Evolutionary conservation across 2,329 filamentous ascomycete species (phyloP), one percentile per base, ranked within the genome.

Genomic region (Botrytis galanthina): DNA sequence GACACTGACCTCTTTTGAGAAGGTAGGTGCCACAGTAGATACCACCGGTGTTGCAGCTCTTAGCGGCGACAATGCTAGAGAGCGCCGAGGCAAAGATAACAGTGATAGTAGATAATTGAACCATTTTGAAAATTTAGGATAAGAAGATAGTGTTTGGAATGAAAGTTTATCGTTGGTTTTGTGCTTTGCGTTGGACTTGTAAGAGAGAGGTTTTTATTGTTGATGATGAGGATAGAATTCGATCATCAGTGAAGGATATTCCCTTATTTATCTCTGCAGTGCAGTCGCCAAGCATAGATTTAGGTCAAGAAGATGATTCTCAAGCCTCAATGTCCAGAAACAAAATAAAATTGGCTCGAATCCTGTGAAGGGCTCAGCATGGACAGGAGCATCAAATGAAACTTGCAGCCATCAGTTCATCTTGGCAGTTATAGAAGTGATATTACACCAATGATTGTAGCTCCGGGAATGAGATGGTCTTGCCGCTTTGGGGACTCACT

Each of bases 11-110:
- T 48, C 42, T 64, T 64, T 32, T 46, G 42, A 64, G 62, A 10
- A 64, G 29, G 42, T 64, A 29, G 20, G 62, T 64, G 26, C 42
- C 42, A 29, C 62, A 64, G 42, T 64, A 64, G 62, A 64, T 64
- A 9, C 62, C 62, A 35, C 42, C 62, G 5, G 7, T 35, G 2
- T 64, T 64, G 42, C 42, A 64, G 42, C 42, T 64, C 42, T 64
- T 64, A 64, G 62, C 62, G 35, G 62, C 42, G 16, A 32, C 42
- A 35, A 48, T 29, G 3, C 62, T 22, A 20, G 62, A 64, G 62
- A 64, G 29, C 3, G 10, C 20, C 2, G 62, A 69, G 22, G 32
- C 12, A 69, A 54, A 8, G 22, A 22, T 22, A 22, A 69, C 26
- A 14, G 51, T 7, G 32, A 69, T 69, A 32, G 39, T 69, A 20